A percentile compares a stretch with the other conserved stretches of the same genome.
phyloP scores from a whole-genome alignment of 257 asterid species.

The Misopates orontium region DNA sequence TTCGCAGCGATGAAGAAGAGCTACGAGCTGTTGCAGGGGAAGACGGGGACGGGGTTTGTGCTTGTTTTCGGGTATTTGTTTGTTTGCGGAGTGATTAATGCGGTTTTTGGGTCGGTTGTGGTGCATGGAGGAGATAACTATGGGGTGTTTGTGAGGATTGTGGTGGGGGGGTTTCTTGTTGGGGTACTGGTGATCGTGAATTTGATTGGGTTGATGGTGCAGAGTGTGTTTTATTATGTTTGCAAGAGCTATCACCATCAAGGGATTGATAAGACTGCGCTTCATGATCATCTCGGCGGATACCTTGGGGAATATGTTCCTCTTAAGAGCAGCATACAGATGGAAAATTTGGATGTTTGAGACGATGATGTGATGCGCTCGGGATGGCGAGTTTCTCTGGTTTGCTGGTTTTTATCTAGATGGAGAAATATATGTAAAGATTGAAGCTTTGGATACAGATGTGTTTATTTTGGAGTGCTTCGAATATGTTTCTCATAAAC shows the following conservation, averaged over 20 bases:
- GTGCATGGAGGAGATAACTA: slow-evolving; percentile 78
- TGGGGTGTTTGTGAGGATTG: slow-evolving; percentile 62
- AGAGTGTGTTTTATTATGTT: slow-evolving; percentile 92
- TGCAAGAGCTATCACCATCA: slow-evolving; percentile 95
- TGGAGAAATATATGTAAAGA: slow-evolving; percentile 23
- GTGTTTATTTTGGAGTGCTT: slow-evolving; percentile 21
- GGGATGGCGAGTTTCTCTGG: slow-evolving; percentile 21
- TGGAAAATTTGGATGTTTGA: slow-evolving; percentile 83
- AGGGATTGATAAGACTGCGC: slow-evolving; percentile 80
- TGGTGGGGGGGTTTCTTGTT: slow-evolving; percentile 86
- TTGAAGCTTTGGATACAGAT: slow-evolving; percentile 11
- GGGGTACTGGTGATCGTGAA: slow-evolving; percentile 86
- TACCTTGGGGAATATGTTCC: slow-evolving; percentile 98
- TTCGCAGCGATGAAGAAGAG: slow-evolving; percentile 77
- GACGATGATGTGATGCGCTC: slow-evolving; percentile 15
- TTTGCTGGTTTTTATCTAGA: slow-evolving; percentile 25
- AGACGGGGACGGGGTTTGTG: slow-evolving; percentile 52
- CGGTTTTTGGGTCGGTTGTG: slow-evolving; percentile 63
- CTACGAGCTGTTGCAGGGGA: slow-evolving; percentile 67
- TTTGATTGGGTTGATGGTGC: slow-evolving; percentile 80
- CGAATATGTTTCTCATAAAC: slow-evolving; percentile 26
- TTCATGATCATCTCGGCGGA: slow-evolving; percentile 93
- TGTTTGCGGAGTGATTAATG: slow-evolving; percentile 62
- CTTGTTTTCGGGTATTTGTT: slow-evolving; percentile 69
- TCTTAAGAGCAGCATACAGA: slow-evolving; percentile 90